These are phyloP conservation scores for Penicillium bialowiezense DNA, from an alignment of 495 filamentous ascomycete genomes.

Conservation along the genomic window DNA sequence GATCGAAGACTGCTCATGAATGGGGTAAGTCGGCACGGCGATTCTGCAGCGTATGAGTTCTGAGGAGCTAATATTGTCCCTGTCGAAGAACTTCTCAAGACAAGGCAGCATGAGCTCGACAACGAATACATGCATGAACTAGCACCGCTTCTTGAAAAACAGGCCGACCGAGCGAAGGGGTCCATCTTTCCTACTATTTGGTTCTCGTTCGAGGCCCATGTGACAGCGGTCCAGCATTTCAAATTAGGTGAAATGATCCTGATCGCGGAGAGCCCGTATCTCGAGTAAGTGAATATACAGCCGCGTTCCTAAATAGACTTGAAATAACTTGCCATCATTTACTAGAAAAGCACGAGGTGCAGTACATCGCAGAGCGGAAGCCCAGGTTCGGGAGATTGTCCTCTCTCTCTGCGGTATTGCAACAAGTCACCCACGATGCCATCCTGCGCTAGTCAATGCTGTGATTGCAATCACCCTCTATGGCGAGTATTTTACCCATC, in stretches of 20 bases:
- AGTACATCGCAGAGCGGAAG: slow-evolving; percentile 21
- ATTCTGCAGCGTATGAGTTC: no score
- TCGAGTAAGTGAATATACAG: slow-evolving; percentile 16
- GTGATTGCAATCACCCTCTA: slow-evolving; percentile 24
- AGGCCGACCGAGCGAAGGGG: slow-evolving; percentile 20
- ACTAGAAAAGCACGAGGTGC: slow-evolving; percentile 13
- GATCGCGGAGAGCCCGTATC: slow-evolving; percentile 22
- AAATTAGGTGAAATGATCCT: slow-evolving; percentile 23
- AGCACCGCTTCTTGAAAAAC: slow-evolving; percentile 17
- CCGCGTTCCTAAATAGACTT: not conserved
- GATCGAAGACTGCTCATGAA: slow-evolving; percentile 10
- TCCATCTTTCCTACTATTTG: slow-evolving; percentile 27
- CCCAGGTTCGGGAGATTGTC: slow-evolving; percentile 24
- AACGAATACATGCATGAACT: slow-evolving; percentile 12
- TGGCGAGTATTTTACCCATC: slow-evolving; percentile 28
- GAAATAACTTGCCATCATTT: not conserved
- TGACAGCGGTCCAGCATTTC: slow-evolving; percentile 23
- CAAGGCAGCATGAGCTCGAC: slow-evolving; percentile 11
- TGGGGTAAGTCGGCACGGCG: slow-evolving; percentile 10
- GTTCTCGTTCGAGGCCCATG: slow-evolving; percentile 21
- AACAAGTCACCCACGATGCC: slow-evolving; percentile 9
- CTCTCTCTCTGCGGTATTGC: slow-evolving; percentile 26
- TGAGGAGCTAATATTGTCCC: not conserved
- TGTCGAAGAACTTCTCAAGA: slow-evolving; percentile 15
- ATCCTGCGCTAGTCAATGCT: slow-evolving; percentile 26